Evolutionary conservation across 768 basidiomycete genomes (phyloP), one percentile per base, ranked within the genome.

Genomic region (Suillus subalutaceus): DNA sequence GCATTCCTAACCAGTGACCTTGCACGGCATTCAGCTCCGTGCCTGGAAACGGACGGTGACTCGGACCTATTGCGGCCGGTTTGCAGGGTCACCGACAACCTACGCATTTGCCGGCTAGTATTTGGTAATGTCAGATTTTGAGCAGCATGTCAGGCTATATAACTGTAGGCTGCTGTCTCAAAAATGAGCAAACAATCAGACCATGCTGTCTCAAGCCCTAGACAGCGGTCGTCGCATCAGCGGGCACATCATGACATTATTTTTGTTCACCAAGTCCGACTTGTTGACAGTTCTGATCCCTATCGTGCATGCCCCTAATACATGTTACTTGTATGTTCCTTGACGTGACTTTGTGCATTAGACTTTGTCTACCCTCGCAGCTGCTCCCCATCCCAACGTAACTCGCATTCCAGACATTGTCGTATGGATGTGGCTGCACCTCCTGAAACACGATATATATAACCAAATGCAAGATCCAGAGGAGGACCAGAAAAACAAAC

Each of bases 351-450:
- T 38, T 63, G 48, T 12, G 10, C 13, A 26, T 15, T 44, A 78
- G 77, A 73, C 70, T 8, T 60, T 74, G n/a, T 73, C 74, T 58
- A 72, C 75, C 0, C 53, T 41, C 20, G 70, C 65, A 35, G 58
- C 74, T 2, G 74, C 76, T 9, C 72, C 75, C 0, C 56, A 70
- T 1, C 30, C 46, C 6, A 56, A 60, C n/a, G 10, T 66, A 9
- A 35, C 38, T 5, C 63, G 43, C 12, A 4, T 75, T 1, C 57
- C 66, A 7, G 67, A 76, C 38, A 65, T 71, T 15, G 65, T 79
- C 7, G 48, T 76, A 30, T 82, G 81, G 81, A 76, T 79, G 23
- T 81, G 77, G 77, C 61, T 80, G 2, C 80, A 82, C 62, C 70
- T 80, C 23, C 70, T 82, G 3, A 77, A 78, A 57, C 78, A 76